A percentile compares a stretch with the other conserved stretches of the same genome.
These are phyloP conservation scores for Penicillium sp. DNA, from an alignment of 2,329 filamentous ascomycete genomes.

Conservation along the genomic window DNA sequence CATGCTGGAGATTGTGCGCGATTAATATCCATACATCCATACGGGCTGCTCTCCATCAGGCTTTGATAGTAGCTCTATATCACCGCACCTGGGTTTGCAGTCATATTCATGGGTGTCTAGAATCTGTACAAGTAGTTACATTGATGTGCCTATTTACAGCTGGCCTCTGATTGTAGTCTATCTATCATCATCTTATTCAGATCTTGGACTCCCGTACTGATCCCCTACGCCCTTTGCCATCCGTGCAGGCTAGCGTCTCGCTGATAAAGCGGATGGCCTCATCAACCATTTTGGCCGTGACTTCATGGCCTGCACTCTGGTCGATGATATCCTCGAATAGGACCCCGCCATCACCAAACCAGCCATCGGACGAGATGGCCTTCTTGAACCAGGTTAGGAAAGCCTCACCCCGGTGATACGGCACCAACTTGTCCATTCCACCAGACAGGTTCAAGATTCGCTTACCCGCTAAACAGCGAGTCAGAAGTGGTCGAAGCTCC, in stretches of 20 bases:
- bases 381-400: slow-evolving; percentile 55
- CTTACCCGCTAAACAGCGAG: slow-evolving; percentile 46
- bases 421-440: slow-evolving; percentile 56
- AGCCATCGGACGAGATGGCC: slow-evolving; percentile 37
- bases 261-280: slow-evolving; percentile 53
- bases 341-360: slow-evolving; percentile 49
- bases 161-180: background rate
- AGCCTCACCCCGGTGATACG: slow-evolving; percentile 52
- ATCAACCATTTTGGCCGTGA: slow-evolving; percentile 52
- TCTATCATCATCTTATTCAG: slow-evolving; percentile 10
- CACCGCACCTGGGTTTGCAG: background rate
- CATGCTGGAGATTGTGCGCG: background rate
- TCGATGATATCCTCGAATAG: slow-evolving; percentile 55
- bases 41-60: background rate
- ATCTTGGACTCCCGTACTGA: slow-evolving; percentile 36
- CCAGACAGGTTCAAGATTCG: slow-evolving; percentile 52
- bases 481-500: slow-evolving; percentile 42
- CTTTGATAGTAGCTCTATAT: background rate
- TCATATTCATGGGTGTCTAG: background rate
- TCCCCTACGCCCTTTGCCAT: slow-evolving; percentile 17
- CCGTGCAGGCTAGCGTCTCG: slow-evolving; percentile 33
- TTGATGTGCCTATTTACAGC: background rate
- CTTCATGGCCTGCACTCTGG: slow-evolving; percentile 54
- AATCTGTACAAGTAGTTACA: background rate
- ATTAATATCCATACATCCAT: background rate